A percentile compares a stretch with the other conserved stretches of the same genome.
These are phyloP conservation scores for Penicillium sp. DNA, from an alignment of 2,329 filamentous ascomycete species.

Conservation along the genomic window DNA sequence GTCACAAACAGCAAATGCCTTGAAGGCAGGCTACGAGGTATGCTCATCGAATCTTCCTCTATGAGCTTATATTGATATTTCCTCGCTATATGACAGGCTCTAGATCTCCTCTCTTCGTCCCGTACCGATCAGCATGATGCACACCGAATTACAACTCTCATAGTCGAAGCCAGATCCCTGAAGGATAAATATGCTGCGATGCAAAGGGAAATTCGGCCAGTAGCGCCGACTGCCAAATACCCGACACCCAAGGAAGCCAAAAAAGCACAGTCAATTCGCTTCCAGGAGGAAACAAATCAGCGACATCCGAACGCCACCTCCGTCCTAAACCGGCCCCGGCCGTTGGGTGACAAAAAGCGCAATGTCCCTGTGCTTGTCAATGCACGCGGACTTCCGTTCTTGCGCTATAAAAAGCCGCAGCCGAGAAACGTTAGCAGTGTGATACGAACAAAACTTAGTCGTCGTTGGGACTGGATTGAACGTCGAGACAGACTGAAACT, in stretches of 20 bases:
- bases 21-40: slow-evolving; percentile 45
- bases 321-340: slow-evolving; percentile 36
- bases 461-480: slow-evolving; percentile 34
- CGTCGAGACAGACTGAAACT: slow-evolving; percentile 31
- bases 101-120: slow-evolving; percentile 38
- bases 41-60: background rate
- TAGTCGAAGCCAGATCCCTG: slow-evolving; percentile 24
- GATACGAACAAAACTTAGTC: slow-evolving; percentile 35
- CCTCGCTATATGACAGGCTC: slow-evolving; percentile 25
- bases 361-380: slow-evolving; percentile 42
- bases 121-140: slow-evolving; percentile 27
- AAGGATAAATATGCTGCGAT: slow-evolving; percentile 21
- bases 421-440: slow-evolving; percentile 39
- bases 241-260: slow-evolving; percentile 20
- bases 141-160: slow-evolving; percentile 24
- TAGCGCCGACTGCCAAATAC: slow-evolving; percentile 19
- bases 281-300: slow-evolving; percentile 28
- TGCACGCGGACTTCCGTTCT: slow-evolving; percentile 42
- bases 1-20: slow-evolving; percentile 36
- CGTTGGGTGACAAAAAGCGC: slow-evolving; percentile 36
- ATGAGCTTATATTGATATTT: background rate
- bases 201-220: slow-evolving; percentile 18
- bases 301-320: slow-evolving; percentile 35
- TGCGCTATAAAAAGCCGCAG: slow-evolving; percentile 47
- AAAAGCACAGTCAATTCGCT: slow-evolving; percentile 25